Conservation (phyloP, 805 yeast species). For the Saccharomyces cerevisiae region DNA sequence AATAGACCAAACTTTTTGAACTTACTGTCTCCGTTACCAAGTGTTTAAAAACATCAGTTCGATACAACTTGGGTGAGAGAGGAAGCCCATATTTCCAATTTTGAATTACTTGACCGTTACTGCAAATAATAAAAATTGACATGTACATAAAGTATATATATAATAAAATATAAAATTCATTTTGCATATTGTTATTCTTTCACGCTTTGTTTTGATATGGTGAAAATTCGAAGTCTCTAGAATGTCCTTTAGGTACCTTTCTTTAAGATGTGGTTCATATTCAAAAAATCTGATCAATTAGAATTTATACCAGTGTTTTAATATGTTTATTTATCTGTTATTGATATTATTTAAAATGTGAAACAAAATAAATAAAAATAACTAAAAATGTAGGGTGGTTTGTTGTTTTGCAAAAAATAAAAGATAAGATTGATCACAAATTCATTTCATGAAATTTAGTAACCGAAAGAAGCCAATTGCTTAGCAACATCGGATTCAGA, state of each 20-base stretch:
- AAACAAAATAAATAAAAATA: constrained; percentile 3
- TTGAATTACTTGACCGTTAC: background rate
- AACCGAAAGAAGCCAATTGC: constrained; percentile 94
- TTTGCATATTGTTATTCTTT: background rate
- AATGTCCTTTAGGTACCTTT: background rate
- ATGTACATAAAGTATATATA: background rate
- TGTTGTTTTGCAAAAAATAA: constrained; percentile 11
- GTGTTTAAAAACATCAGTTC: constrained; percentile 18
- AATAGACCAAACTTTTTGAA: constrained; percentile 74
- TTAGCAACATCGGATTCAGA: constrained; percentile 86
- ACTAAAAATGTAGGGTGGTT: constrained; percentile 3
- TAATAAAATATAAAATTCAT: background rate
- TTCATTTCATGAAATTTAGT: constrained; percentile 47
- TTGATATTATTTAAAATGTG: background rate
- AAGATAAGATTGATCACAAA: constrained; percentile 7
- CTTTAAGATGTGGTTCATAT: background rate
- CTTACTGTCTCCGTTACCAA: constrained; percentile 32
- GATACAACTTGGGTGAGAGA: background rate
- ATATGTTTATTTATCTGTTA: constrained; percentile 4
- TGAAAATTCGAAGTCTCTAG: background rate
- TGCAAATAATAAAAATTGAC: background rate
- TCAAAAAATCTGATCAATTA: background rate
- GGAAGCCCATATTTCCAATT: background rate
- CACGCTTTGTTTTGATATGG: background rate
- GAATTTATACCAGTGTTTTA: constrained; percentile 4